Conservation (phyloP, 2,329 filamentous ascomycete species). For the Corynespora cassiicola region DNA sequence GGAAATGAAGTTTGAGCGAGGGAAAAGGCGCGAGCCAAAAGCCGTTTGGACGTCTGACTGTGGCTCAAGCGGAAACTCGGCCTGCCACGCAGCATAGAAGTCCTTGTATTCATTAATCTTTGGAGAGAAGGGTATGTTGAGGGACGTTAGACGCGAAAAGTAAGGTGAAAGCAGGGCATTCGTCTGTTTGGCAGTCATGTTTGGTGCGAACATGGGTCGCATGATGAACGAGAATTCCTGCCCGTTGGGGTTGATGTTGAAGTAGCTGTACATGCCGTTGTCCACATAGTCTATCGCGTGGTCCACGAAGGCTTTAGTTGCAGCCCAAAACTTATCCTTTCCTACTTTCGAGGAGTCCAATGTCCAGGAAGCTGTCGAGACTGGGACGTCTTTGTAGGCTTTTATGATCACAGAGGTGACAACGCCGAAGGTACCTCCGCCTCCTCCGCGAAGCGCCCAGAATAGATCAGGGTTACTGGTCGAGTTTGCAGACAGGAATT, state of each 20-base stretch:
- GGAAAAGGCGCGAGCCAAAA: conserved; percentile 28
- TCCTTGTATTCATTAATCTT: conserved; percentile 35
- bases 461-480: conserved; percentile 26
- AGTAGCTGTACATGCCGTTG: conserved; percentile 25
- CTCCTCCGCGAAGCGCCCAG: conserved; percentile 35
- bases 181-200: conserved; percentile 19
- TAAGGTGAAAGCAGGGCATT: conserved; percentile 21
- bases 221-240: conserved; percentile 21
- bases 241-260: conserved; percentile 18
- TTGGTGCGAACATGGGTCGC: conserved; percentile 29
- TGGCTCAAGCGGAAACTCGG: conserved; percentile 29
- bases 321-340: conserved; percentile 37
- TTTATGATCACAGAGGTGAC: conserved; percentile 33
- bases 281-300: conserved; percentile 17
- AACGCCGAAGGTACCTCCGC: conserved; percentile 34
- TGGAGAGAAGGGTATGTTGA: conserved; percentile 33
- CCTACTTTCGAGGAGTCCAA: conserved; percentile 30
- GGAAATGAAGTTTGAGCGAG: conserved; percentile 32
- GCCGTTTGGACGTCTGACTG: conserved; percentile 16
- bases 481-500: conserved; percentile 28
- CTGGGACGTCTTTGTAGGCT: conserved; percentile 30
- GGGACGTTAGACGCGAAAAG: conserved; percentile 15
- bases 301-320: conserved; percentile 21
- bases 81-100: conserved; percentile 38
- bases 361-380: conserved; percentile 36